Conservation (phyloP, 208 protist genomes). For the Crithidia fasciculata region DNA sequence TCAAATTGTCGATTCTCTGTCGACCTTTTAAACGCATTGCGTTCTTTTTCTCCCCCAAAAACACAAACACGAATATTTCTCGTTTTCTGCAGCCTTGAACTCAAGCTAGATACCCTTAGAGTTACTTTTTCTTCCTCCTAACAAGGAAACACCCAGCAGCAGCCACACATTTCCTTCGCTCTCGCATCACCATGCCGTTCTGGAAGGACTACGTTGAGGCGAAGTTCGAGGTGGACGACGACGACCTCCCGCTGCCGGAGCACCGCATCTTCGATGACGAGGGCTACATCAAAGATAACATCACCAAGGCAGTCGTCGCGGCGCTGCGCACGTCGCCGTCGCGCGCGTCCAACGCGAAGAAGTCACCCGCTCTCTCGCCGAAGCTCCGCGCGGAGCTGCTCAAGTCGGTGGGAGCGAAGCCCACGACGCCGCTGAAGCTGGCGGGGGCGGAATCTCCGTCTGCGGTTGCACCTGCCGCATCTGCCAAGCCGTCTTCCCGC, state of each 20-base stretch:
- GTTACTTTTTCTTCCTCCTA: too few species aligned
- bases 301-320: conserved; percentile 5
- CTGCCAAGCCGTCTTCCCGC: not conserved
- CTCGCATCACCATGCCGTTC: conserved; percentile 54
- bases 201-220: conserved; percentile 76
- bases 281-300: conserved; percentile 52
- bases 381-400: conserved; percentile 26
- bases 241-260: conserved; percentile 82
- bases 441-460: not conserved
- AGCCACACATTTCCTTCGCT: not conserved
- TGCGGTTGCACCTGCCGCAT: not conserved
- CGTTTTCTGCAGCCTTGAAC: too few species aligned
- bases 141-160: too few species aligned
- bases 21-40: too few species aligned
- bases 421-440: conserved; percentile 17
- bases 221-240: conserved; percentile 81
- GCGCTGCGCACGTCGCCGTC: conserved; percentile 16
- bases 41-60: too few species aligned
- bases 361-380: conserved; percentile 20
- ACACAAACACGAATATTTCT: too few species aligned
- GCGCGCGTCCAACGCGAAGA: conserved; percentile 28
- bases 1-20: too few species aligned
- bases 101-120: too few species aligned
- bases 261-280: conserved; percentile 87
- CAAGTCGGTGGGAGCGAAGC: conserved; percentile 27